A percentile compares a stretch with the other conserved stretches of the same genome.
These are phyloP conservation scores for Penicillium sp. DNA, from an alignment of 2,329 filamentous ascomycete genomes.

Conservation along the genomic window DNA sequence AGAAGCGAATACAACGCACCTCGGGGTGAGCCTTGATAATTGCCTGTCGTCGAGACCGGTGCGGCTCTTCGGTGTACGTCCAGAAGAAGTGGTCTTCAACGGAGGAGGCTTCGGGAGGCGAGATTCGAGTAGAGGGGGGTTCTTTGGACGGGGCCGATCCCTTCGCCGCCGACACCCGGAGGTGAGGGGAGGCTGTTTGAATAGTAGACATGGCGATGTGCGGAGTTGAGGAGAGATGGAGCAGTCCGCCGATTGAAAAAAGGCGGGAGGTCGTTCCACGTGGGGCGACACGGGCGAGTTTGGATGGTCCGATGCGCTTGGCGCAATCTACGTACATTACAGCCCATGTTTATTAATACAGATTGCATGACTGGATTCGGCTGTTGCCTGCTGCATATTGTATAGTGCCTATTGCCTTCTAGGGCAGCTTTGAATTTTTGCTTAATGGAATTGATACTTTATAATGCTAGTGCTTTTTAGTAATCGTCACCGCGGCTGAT, in stretches of 20 bases:
- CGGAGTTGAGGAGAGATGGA: constrained; percentile 1
- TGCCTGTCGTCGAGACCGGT: constrained; percentile 83
- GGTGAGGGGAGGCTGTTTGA: constrained; percentile 38
- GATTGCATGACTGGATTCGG: background rate
- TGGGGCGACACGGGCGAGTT: constrained; percentile 37
- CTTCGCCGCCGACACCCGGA: constrained; percentile 39
- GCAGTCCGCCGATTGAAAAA: constrained; percentile 13
- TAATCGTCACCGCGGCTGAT: constrained; percentile 86
- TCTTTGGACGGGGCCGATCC: constrained; percentile 23
- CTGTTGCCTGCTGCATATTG: too few species aligned
- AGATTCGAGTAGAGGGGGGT: constrained; percentile 27
- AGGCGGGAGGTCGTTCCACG: constrained; percentile 33
- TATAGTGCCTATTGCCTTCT: background rate
- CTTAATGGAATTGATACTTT: background rate
- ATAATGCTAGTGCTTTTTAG: constrained; percentile 47
- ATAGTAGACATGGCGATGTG: constrained; percentile 33
- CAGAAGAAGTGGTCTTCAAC: constrained; percentile 79
- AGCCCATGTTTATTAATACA: constrained; percentile 2
- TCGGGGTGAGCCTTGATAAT: constrained; percentile 99
- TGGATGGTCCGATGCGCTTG: constrained; percentile 23
- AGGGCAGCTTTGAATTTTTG: background rate
- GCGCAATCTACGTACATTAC: constrained; percentile 15
- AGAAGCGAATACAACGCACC: constrained; percentile 55
- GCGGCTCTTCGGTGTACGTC: constrained; percentile 98
- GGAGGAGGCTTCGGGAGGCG: constrained; percentile 37